Evolutionary conservation across 441 rosid genomes (phyloP).

Genomic region (Kokia cookei): DNA sequence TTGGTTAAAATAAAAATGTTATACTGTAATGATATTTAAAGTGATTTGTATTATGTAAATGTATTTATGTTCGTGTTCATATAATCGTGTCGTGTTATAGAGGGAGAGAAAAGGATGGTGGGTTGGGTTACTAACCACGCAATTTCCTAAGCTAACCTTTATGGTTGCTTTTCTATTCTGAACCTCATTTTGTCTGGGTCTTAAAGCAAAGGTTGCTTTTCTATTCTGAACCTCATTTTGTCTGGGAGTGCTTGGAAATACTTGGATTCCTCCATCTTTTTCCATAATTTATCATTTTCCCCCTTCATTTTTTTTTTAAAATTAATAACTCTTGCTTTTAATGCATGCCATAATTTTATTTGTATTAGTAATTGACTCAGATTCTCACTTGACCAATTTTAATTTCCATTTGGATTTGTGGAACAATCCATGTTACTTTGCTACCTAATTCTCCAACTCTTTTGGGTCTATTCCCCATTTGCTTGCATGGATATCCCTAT

Average conservation of each 20-base stretch:
- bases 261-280: conserved; percentile 40
- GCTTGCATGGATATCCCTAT: not conserved
- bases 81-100: not conserved
- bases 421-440: conserved; percentile 10
- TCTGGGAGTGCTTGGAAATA: conserved; percentile 58
- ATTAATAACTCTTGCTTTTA: not conserved
- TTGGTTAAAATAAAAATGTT: no score
- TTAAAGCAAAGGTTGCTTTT: conserved; percentile 61
- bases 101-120: conserved; percentile 1
- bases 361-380: not conserved
- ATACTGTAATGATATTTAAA: no score
- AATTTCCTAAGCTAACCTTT: conserved; percentile 50
- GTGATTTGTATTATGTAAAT: not conserved
- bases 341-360: not conserved
- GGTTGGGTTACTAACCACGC: conserved; percentile 38
- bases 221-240: conserved; percentile 61
- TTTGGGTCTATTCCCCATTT: not conserved
- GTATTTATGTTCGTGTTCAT: not conserved
- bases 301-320: not conserved
- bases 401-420: conserved; percentile 17
- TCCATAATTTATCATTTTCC: conserved; percentile 4
- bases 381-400: conserved; percentile 6
- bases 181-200: conserved; percentile 61
- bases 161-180: conserved; percentile 60
- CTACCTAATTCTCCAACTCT: conserved; percentile 19